Evolutionary conservation across 1,284 basidiomycete species (phyloP).

Genomic region (Leccinum pachyderme): DNA sequence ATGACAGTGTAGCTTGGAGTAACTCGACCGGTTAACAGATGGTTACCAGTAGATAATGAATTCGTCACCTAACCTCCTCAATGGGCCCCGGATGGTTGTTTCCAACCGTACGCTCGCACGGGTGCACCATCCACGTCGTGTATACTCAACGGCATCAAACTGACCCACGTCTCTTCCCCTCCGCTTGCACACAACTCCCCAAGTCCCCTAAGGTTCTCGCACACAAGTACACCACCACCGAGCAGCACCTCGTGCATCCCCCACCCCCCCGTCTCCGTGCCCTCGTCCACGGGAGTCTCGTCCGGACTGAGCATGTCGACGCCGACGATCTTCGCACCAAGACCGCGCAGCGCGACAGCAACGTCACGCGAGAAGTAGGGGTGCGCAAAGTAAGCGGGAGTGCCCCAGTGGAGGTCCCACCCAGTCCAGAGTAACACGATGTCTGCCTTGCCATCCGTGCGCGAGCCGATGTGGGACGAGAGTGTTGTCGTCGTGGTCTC

Average conservation of each 20-base stretch:
- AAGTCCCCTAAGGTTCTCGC: conserved; percentile 64
- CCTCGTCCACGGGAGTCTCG: conserved; percentile 42
- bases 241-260: conserved; percentile 57
- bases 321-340: conserved; percentile 55
- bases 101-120: conserved; percentile 60
- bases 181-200: conserved; percentile 17
- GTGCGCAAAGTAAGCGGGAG: conserved; percentile 54
- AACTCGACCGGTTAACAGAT: too few species aligned
- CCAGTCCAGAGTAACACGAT: conserved; percentile 56
- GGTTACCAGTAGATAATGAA: too few species aligned
- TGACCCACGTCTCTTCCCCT: conserved; percentile 42
- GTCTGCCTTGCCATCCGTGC: conserved; percentile 35
- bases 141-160: conserved; percentile 56
- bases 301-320: conserved; percentile 67
- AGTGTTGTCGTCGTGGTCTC: not conserved
- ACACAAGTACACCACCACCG: conserved; percentile 56
- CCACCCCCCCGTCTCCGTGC: conserved; percentile 17
- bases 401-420: conserved; percentile 57
- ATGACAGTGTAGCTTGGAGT: too few species aligned
- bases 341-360: conserved; percentile 45
- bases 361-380: conserved; percentile 58
- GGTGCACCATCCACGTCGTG: conserved; percentile 63
- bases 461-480: conserved; percentile 24
- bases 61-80: too few species aligned
- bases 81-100: not conserved